A percentile compares a stretch with the other conserved stretches of the same genome.
Conservation (phyloP, 2,329 filamentous ascomycete species). For the Trichoderma gracile region DNA sequence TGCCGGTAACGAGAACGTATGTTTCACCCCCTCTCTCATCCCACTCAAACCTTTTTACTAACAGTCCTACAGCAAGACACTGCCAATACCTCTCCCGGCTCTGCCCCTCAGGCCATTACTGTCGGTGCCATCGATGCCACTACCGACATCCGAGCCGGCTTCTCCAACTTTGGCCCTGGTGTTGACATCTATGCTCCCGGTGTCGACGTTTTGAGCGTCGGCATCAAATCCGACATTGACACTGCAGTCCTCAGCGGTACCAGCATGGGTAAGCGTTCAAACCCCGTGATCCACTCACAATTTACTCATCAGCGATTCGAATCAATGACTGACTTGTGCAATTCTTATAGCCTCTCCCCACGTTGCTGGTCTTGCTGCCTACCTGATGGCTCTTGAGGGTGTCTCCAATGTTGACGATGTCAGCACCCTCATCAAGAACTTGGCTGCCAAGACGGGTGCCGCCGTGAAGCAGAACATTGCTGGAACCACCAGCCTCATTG, state of each 20-base stretch:
- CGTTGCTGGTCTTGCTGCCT: slow-evolving; percentile 66
- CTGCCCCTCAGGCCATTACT: slow-evolving; percentile 57
- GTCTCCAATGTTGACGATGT: slow-evolving; percentile 45
- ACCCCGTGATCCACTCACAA: no score
- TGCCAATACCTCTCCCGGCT: slow-evolving; percentile 53
- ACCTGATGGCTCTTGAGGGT: slow-evolving; percentile 61
- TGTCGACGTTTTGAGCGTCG: slow-evolving; percentile 54
- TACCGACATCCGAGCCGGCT: slow-evolving; percentile 51
- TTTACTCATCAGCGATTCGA: no score
- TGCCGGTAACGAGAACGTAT: slow-evolving; percentile 57
- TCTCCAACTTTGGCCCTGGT: slow-evolving; percentile 58
- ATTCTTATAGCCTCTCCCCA: slow-evolving; percentile 58
- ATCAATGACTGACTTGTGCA: background rate
- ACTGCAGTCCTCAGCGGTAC: slow-evolving; percentile 53
- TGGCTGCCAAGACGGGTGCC: slow-evolving; percentile 52
- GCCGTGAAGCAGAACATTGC: slow-evolving; percentile 43
- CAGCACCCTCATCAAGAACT: slow-evolving; percentile 52
- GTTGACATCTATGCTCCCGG: slow-evolving; percentile 61
- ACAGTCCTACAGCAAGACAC: slow-evolving; percentile 46
- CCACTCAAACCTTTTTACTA: background rate
- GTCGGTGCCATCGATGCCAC: slow-evolving; percentile 59
- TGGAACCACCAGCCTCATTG: slow-evolving; percentile 55
- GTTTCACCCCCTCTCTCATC: slow-evolving; percentile 23
- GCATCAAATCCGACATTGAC: slow-evolving; percentile 51
- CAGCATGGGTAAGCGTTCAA: slow-evolving; percentile 51